Evolutionary conservation across 768 basidiomycete species (phyloP).

Genomic region (Tulasnella sp.): DNA sequence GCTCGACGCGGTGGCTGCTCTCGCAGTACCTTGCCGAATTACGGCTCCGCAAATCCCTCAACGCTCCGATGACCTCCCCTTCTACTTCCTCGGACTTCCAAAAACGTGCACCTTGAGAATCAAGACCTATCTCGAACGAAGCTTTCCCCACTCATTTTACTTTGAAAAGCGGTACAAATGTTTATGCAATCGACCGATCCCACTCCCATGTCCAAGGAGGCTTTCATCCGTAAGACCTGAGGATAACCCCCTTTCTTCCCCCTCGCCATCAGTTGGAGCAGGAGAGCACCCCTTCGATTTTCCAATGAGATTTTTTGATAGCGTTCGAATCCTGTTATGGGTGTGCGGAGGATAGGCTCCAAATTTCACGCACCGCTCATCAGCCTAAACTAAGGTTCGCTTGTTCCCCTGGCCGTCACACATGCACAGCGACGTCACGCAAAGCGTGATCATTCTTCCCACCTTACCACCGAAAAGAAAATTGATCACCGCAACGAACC

Average conservation of each 20-base stretch:
- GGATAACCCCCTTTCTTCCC: not conserved
- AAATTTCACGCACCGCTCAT: not conserved
- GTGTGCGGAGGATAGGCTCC: not conserved
- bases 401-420: not conserved
- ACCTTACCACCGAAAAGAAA: not conserved
- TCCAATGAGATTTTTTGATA: not conserved
- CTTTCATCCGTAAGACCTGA: not conserved
- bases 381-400: not conserved
- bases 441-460: not conserved
- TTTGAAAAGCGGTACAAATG: not conserved
- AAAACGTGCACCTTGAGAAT: not conserved
- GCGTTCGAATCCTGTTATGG: not conserved
- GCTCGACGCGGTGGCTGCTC: not conserved
- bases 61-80: not conserved
- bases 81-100: not conserved
- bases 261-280: not conserved
- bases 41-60: not conserved
- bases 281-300: not conserved
- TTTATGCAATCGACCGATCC: not conserved
- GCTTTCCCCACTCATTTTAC: not conserved
- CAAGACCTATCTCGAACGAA: not conserved
- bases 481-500: not conserved
- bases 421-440: not conserved
- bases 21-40: not conserved
- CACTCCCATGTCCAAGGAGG: not conserved